phyloP scores from a whole-genome alignment of 441 rosid species.

The Bocquillonia castaneifolia region DNA sequence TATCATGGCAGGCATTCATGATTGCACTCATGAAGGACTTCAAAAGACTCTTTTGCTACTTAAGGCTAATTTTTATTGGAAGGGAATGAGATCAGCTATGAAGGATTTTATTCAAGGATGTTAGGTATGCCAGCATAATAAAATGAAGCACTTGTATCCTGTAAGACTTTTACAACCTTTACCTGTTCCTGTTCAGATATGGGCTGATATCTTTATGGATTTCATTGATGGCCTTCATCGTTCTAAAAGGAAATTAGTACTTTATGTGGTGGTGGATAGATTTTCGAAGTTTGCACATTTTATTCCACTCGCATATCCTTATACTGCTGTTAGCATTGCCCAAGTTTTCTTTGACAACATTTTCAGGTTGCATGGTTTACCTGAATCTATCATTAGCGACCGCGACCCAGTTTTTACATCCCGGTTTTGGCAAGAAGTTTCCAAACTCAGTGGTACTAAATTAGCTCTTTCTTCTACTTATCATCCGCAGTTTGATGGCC shows the following conservation, averaged over 20 bases:
- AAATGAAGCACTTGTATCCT: background rate
- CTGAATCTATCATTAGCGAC: background rate
- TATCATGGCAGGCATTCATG: background rate
- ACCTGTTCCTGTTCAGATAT: background rate
- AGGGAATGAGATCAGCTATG: background rate
- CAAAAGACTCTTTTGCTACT: background rate
- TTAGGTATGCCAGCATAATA: background rate
- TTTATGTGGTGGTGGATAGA: background rate
- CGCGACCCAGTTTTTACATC: background rate
- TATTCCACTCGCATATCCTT: background rate
- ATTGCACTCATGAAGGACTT: background rate
- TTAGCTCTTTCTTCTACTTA: background rate
- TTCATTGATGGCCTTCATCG: background rate
- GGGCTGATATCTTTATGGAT: conserved; percentile 5
- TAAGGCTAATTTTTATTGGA: background rate
- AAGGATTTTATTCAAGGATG: background rate
- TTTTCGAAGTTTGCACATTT: background rate
- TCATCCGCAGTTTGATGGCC: background rate
- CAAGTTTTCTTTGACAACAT: background rate
- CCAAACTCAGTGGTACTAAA: background rate
- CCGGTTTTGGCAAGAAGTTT: background rate
- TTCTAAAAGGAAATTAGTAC: background rate
- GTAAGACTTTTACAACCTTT: background rate
- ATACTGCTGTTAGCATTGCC: background rate
- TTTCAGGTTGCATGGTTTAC: background rate